Percentiles rank a stretch among this genome's conserved stretches.
Conservation (phyloP, 352 stramenopile genomes). For the Pythium monospermum region DNA sequence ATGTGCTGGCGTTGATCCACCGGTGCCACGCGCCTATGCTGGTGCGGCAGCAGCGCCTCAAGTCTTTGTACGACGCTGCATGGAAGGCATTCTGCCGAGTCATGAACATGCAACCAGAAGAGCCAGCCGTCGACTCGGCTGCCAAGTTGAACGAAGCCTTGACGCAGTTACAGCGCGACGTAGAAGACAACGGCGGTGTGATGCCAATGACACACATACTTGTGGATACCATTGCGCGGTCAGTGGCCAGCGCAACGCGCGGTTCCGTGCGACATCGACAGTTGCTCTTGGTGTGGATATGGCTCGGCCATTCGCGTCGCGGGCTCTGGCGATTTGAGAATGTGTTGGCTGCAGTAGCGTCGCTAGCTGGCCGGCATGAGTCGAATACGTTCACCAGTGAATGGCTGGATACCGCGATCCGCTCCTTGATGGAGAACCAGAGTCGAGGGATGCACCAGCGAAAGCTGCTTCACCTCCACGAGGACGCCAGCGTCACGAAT, state of each 20-base stretch:
- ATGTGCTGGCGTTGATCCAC: constrained; percentile 24
- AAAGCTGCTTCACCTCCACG: not conserved
- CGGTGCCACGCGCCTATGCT: not conserved
- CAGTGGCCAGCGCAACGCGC: constrained; percentile 1
- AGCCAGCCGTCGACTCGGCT: too few relatives aligned
- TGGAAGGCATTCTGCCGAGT: constrained; percentile 10
- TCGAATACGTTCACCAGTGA: not conserved
- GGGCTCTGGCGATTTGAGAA: constrained; percentile 22
- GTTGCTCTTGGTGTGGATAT: not conserved
- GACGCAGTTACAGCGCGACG: too few relatives aligned
- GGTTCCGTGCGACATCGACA: not conserved
- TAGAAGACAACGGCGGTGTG: too few relatives aligned
- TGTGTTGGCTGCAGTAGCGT: constrained; percentile 5
- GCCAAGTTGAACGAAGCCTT: too few relatives aligned
- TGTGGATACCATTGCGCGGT: not conserved
- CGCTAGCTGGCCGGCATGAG: not conserved
- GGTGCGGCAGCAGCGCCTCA: not conserved
- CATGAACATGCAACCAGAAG: not conserved
- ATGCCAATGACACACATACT: not conserved
- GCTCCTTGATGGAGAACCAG: not conserved
- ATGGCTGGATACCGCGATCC: constrained; percentile 3
- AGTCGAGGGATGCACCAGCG: not conserved
- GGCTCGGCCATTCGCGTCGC: constrained; percentile 1
- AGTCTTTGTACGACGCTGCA: constrained; percentile 11
- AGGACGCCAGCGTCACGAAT: not conserved